A percentile compares a stretch with the other conserved stretches of the same genome.
phyloP scores from a whole-genome alignment of 139 green algal species.

The Chlamydomonas applanata region DNA sequence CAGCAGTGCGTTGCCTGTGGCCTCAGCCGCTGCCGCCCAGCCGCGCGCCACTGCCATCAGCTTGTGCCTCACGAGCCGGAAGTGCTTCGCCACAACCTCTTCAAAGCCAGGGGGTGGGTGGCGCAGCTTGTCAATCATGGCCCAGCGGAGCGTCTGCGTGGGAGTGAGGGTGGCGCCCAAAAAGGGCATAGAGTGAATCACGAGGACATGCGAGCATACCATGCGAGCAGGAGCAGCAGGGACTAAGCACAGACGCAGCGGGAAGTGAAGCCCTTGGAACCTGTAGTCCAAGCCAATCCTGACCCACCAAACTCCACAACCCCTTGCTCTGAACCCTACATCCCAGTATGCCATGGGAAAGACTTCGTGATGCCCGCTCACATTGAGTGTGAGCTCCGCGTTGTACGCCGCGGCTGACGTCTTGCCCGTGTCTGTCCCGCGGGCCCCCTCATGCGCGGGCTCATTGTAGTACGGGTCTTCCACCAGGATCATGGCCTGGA shows the following conservation, averaged over 20 bases:
- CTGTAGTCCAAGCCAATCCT: neutral
- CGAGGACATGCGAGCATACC: too few relatives aligned
- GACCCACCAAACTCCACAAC: neutral
- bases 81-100: constrained; percentile 47
- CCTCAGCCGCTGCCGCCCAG: constrained; percentile 27
- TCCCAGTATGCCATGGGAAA: too few relatives aligned
- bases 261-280: neutral
- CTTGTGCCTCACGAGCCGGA: constrained; percentile 43
- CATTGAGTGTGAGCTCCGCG: constrained; percentile 37
- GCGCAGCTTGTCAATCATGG: constrained; percentile 68
- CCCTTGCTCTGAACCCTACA: too few relatives aligned
- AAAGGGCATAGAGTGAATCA: too few relatives aligned
- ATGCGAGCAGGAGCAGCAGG: too few relatives aligned
- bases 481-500: constrained; percentile 60
- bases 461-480: constrained; percentile 59
- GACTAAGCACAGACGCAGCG: neutral
- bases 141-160: constrained; percentile 62
- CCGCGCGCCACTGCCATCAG: constrained; percentile 27
- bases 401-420: constrained; percentile 57
- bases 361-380: too few relatives aligned
- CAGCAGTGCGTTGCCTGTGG: constrained; percentile 20
- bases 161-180: too few relatives aligned
- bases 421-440: constrained; percentile 44
- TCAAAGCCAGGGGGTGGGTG: constrained; percentile 66
- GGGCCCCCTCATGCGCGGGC: constrained; percentile 60